These are phyloP conservation scores for Teratosphaeria pseudoeucalypti DNA, from an alignment of 2,329 filamentous ascomycete species.

Conservation along the genomic window DNA sequence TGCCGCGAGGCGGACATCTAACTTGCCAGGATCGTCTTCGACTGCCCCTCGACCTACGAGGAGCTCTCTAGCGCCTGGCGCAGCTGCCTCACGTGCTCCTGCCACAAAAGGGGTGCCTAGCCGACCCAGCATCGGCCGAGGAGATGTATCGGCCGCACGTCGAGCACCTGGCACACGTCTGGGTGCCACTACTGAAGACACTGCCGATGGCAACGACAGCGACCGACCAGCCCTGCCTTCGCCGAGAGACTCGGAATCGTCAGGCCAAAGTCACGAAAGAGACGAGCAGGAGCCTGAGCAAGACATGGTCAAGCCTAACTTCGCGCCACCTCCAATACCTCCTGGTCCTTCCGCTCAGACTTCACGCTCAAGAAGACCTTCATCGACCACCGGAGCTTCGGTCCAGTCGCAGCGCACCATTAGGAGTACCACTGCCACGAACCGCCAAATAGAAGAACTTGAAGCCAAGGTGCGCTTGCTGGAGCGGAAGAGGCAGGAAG, in stretches of 20 bases:
- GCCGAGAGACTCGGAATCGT: conserved; percentile 11
- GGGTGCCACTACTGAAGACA: conserved; percentile 14
- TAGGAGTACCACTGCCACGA: conserved; percentile 41
- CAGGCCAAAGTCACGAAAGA: conserved; percentile 12
- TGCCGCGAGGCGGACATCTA: conserved; percentile 21
- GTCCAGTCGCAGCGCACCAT: conserved; percentile 23
- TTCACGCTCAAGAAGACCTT: conserved; percentile 20
- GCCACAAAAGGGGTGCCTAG: conserved; percentile 5
- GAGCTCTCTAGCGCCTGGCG: not conserved
- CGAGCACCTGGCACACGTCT: conserved; percentile 8
- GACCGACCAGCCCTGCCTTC: conserved; percentile 10
- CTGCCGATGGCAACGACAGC: conserved; percentile 12
- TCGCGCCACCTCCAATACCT: conserved; percentile 22
- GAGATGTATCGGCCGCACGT: conserved; percentile 5
- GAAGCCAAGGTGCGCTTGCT: conserved; percentile 79
- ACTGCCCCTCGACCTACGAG: conserved; percentile 15
- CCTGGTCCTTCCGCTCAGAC: conserved; percentile 15
- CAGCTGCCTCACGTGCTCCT: conserved; percentile 5
- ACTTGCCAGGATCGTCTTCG: conserved; percentile 21
- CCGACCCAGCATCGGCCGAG: conserved; percentile 3
- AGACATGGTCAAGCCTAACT: conserved; percentile 16
- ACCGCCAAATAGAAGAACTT: conserved; percentile 70
- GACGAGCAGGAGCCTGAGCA: conserved; percentile 14
- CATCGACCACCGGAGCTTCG: conserved; percentile 22
- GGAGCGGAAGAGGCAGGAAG: conserved; percentile 77